Conservation (phyloP, 139 green algal genomes). For the Chlamydomonas schloesseri region DNA sequence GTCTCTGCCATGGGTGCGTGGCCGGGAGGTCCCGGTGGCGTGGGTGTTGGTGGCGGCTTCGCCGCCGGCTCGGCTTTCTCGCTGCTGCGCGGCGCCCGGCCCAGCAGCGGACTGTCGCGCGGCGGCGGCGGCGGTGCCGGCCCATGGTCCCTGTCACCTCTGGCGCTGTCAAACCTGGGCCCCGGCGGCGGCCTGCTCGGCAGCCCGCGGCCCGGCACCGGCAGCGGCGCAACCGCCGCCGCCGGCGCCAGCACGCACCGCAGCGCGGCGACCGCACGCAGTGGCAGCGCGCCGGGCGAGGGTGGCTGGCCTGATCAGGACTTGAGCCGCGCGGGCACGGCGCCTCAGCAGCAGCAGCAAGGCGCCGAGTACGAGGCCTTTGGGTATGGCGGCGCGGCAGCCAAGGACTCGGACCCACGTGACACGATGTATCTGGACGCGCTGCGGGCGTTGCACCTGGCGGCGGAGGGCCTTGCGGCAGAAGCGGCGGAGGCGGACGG, state of each 20-base stretch:
- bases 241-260: no score
- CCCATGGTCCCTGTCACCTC: neutral
- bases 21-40: no score
- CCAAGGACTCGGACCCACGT: conserved; percentile 8
- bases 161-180: neutral
- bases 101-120: neutral
- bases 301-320: no score
- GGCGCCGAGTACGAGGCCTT: no score
- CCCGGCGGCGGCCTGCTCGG: neutral
- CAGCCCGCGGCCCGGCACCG: neutral
- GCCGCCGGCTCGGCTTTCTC: no score
- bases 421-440: conserved; percentile 35
- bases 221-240: no score
- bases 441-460: conserved; percentile 37
- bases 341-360: no score
- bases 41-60: no score
- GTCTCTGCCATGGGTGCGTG: neutral
- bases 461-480: neutral
- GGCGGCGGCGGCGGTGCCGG: no score
- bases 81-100: neutral
- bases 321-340: no score
- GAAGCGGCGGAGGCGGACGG: neutral
- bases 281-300: no score
- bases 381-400: neutral
- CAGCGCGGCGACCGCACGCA: no score